Evolutionary conservation across 1,284 basidiomycete species (phyloP), one percentile per base, ranked within the genome.

Genomic region (Melampsora larici-populina): DNA sequence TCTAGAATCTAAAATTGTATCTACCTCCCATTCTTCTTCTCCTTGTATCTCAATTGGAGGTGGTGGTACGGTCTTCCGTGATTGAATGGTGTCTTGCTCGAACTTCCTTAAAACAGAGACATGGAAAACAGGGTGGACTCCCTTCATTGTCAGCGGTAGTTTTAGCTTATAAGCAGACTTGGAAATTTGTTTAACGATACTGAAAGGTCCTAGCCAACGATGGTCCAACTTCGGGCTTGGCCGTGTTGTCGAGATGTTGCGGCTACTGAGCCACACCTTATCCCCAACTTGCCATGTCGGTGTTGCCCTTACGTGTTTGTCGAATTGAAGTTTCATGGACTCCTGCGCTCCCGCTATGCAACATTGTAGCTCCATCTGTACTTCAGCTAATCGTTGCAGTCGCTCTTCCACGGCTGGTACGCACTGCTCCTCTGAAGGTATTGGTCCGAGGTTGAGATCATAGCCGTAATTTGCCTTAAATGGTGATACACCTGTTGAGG

Each of bases 1-100:
- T 5, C 64, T 29, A n/a, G 33, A 33, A 9, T 66, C 29, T 6
- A 66, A 46, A 1, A 60, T 31, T 60, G 24, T n/a, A 26, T 60
- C 58, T 60, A 69, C 46, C 4, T 69, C 67, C 40, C 67, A 69
- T 51, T 69, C 46, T 0, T 49, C 31, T 18, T 48, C 49, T n/a
- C 26, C 46, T 17, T 69, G 24, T 1, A 69, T 69, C n/a, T 48
- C n/a, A n/a, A n/a, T n/a, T n/a, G n/a, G n/a, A n/a, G n/a, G n/a
- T n/a, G n/a, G n/a, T n/a, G n/a, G n/a, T 17, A 9, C 33, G 5
- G 26, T 15, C 13, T 67, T 31, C 33, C 33, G 26, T 6, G 24
- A 24, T 40, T 15, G 17, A 43, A 68, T 68, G 15, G 6, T 15
- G 40, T 68, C 66, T 8, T 26, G n/a, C n/a, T 29, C 9, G 21